These are phyloP conservation scores for Suillus fuscotomentosus DNA, from an alignment of 768 basidiomycete genomes.

Conservation along the genomic window DNA sequence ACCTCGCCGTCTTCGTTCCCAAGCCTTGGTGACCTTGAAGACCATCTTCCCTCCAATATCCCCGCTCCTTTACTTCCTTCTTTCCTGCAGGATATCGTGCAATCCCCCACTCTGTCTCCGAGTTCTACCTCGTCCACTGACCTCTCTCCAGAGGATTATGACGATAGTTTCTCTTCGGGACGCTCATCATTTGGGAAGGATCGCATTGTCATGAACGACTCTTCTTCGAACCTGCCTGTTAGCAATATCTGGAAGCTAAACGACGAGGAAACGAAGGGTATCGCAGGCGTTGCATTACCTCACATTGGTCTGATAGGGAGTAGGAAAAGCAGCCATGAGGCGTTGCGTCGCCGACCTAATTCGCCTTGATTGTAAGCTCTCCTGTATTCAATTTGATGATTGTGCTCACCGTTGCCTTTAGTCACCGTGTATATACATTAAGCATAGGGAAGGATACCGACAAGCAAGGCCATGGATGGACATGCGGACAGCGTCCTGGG, in stretches of 20 bases:
- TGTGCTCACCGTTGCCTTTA: not conserved
- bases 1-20: constrained; percentile 40
- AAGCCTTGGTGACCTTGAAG: constrained; percentile 23
- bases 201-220: constrained; percentile 25
- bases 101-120: constrained; percentile 64
- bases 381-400: not conserved
- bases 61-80: constrained; percentile 64
- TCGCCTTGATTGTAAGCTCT: constrained; percentile 20
- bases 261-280: constrained; percentile 62
- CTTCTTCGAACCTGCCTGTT: constrained; percentile 31
- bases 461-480: not conserved
- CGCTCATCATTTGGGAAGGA: constrained; percentile 26
- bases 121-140: constrained; percentile 67
- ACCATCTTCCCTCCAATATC: constrained; percentile 27
- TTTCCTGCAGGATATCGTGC: constrained; percentile 73
- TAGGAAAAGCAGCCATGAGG: constrained; percentile 40
- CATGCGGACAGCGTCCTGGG: constrained; percentile 7
- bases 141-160: constrained; percentile 57
- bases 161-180: constrained; percentile 34
- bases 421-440: not conserved
- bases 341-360: constrained; percentile 21
- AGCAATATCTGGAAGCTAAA: constrained; percentile 72
- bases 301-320: constrained; percentile 38
- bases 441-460: constrained; percentile 4
- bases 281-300: constrained; percentile 50